Evolutionary conservation across 106 monocot genomes (phyloP), one percentile per base, ranked within the genome.

Genomic region (Apostasia shenzhenica): DNA sequence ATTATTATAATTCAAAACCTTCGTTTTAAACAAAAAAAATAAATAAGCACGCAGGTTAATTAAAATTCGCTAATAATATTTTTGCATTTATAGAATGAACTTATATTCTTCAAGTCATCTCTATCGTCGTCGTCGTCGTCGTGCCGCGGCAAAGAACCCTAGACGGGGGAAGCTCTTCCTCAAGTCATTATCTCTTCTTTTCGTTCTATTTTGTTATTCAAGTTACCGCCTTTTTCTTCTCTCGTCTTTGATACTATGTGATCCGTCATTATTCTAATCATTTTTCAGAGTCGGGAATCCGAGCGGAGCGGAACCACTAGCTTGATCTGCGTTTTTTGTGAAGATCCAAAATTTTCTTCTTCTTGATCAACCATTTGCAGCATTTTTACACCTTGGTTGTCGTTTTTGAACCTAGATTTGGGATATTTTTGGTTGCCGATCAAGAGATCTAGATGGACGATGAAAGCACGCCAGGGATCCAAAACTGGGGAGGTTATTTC

Each of bases 401-500:
- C 39, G 5, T 26, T 26, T 0, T 26, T 26, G 26, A 26, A 26
- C 26, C 26, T 26, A 26, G 26, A 26, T 26, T 26, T 26, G 26
- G 26, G 26, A 26, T 26, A 26, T 26, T 26, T 26, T 26, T 26
- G 26, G 26, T 26, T 26, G 26, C 26, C 26, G 26, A 26, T 26
- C 26, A 4, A 55, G 8, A 2, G 6, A 10, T 40, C 2, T 37
- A 48, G 6, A 91, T 91, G 91, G 91, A 91, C 47, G 87, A 84
- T 4, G 82, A 87, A 43, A 83, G 83, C 2, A 69, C 74, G 39
- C 66, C 86, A 59, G 82, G 78, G 42, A 73, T 78, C 13, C 72
- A 82, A 57, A 63, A 71, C 63, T 87, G 91, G 85, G 75, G 80
- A 14, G 70, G 74, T n/a, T 87, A 78, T 73, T 92, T 79, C 48